Percentiles rank a stretch among this genome's conserved stretches.
These are phyloP conservation scores for Flaveria ramosissima DNA, from an alignment of 129 eudicot genomes.

Conservation along the genomic window DNA sequence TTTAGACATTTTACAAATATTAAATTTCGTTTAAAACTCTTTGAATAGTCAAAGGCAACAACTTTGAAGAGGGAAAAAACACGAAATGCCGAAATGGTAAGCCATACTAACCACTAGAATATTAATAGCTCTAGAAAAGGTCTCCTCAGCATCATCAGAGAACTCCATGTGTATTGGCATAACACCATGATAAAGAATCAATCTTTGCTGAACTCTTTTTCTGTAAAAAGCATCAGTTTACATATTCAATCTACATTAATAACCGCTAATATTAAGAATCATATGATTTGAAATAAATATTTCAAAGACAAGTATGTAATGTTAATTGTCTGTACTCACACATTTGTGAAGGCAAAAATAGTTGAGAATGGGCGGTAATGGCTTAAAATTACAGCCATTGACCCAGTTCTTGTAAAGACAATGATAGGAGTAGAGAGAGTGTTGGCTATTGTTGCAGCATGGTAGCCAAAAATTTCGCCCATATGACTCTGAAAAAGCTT, in stretches of 20 bases:
- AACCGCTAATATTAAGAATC: not conserved
- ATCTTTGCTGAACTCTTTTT: constrained; percentile 82
- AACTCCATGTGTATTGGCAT: constrained; percentile 94
- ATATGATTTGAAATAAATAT: not conserved
- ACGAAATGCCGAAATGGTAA: not conserved
- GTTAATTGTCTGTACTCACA: constrained; percentile 49
- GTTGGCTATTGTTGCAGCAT: constrained; percentile 84
- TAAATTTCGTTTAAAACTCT: not conserved
- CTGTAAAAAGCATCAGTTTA: constrained; percentile 41
- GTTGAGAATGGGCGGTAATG: constrained; percentile 87
- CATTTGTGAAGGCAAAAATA: constrained; percentile 93
- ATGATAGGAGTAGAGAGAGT: constrained; percentile 77
- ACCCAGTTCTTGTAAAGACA: constrained; percentile 93
- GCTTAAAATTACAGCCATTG: constrained; percentile 90
- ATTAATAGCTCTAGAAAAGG: constrained; percentile 84
- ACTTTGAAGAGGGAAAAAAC: not conserved
- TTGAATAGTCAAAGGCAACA: not conserved
- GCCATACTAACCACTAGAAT: constrained; percentile 63
- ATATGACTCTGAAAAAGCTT: constrained; percentile 64
- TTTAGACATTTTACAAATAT: not conserved
- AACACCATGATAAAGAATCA: constrained; percentile 83
- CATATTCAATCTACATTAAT: not conserved
- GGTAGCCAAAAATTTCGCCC: constrained; percentile 94
- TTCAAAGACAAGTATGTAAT: not conserved
- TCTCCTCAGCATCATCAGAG: constrained; percentile 92